A percentile compares a stretch with the other conserved stretches of the same genome.
Conservation (phyloP, 2,329 filamentous ascomycete species). For the Fusarium brevicatenulatum region DNA sequence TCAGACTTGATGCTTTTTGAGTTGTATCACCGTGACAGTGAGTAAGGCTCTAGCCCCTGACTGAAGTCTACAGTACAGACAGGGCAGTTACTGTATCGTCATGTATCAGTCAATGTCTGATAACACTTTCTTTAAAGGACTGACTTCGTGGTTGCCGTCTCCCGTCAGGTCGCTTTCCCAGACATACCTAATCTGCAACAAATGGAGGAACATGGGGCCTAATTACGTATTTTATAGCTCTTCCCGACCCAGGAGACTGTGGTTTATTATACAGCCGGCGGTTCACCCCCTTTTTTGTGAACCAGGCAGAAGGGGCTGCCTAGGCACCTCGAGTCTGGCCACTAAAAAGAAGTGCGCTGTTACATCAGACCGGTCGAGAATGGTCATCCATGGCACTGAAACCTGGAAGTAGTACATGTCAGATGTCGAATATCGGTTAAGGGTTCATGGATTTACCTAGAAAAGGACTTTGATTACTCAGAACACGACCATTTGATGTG, state of each 20-base stretch:
- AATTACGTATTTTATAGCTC: neutral
- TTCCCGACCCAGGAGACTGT: neutral
- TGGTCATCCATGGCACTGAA: no score
- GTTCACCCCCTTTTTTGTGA: neutral
- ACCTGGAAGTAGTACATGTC: neutral
- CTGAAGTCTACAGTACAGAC: neutral
- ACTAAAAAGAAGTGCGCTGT: neutral
- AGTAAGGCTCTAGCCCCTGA: neutral
- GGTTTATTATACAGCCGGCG: neutral
- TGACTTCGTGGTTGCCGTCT: neutral
- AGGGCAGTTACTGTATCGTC: neutral
- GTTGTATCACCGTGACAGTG: no score
- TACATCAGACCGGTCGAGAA: neutral
- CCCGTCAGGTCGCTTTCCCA: neutral
- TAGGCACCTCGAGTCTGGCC: fast-evolving
- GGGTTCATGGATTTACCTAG: neutral
- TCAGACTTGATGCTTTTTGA: neutral
- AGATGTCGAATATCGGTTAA: neutral
- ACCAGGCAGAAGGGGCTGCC: neutral
- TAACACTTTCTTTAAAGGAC: neutral
- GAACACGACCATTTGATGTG: fast-evolving
- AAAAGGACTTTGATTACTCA: fast-evolving
- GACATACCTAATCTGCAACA: neutral
- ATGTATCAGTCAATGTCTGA: neutral
- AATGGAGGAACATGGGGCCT: neutral